These are phyloP conservation scores for Fusarium subglutinans DNA, from an alignment of 2,329 filamentous ascomycete species.

Conservation along the genomic window DNA sequence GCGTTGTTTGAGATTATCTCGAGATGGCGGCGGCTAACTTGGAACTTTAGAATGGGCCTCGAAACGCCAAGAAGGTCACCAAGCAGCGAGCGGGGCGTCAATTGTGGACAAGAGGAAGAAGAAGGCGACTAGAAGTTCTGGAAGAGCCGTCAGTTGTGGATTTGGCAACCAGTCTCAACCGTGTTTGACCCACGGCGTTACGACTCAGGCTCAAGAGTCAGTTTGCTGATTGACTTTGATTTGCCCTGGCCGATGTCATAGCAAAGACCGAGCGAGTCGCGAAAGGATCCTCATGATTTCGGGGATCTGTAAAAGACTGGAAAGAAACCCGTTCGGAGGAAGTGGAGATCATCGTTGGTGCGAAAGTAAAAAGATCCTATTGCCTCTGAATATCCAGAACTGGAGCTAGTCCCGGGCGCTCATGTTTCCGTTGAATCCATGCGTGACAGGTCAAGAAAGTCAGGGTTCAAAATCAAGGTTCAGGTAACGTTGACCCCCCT, in stretches of 20 bases:
- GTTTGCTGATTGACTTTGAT: neutral
- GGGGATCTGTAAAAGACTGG: slow-evolving; percentile 35
- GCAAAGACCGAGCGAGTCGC: slow-evolving; percentile 1
- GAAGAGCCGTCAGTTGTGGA: slow-evolving; percentile 1
- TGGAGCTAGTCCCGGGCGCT: slow-evolving; percentile 1
- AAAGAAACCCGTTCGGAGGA: slow-evolving; percentile 35
- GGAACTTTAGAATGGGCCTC: slow-evolving; percentile 22
- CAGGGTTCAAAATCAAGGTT: neutral
- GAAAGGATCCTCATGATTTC: slow-evolving; percentile 26
- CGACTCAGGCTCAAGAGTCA: slow-evolving; percentile 6
- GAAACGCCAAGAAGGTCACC: slow-evolving; percentile 21
- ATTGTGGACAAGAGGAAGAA: neutral
- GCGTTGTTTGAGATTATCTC: slow-evolving; percentile 20
- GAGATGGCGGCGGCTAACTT: slow-evolving; percentile 15
- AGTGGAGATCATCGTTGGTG: slow-evolving; percentile 26
- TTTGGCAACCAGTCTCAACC: slow-evolving; percentile 8
- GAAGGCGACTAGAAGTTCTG: slow-evolving; percentile 12
- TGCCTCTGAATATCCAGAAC: slow-evolving; percentile 2
- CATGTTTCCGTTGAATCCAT: slow-evolving; percentile 11
- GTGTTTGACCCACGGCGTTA: slow-evolving; percentile 20
- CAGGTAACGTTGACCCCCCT: slow-evolving; percentile 2
- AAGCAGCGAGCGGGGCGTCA: slow-evolving; percentile 7
- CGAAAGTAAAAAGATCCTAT: slow-evolving; percentile 19
- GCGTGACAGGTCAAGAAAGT: neutral
- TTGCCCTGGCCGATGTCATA: slow-evolving; percentile 5